Evolutionary conservation across 148 eudicot species (phyloP).

Genomic region (Chenopodium suecicum): DNA sequence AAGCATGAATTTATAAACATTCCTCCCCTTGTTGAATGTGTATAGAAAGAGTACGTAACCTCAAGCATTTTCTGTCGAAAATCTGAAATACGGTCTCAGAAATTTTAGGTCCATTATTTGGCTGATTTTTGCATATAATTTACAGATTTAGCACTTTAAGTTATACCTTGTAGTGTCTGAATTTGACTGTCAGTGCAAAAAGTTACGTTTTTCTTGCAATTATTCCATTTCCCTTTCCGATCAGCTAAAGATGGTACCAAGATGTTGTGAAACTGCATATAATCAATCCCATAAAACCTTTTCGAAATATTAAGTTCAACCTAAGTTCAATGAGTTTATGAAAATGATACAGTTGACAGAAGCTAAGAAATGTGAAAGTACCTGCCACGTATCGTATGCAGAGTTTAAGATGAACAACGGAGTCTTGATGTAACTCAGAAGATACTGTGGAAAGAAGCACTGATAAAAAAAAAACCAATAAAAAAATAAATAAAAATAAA

Average conservation of each 20-base stretch:
- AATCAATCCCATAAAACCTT: background rate
- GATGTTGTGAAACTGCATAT: slow-evolving; percentile 59
- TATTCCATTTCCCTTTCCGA: slow-evolving; percentile 57
- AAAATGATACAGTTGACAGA: background rate
- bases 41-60: slow-evolving; percentile 50
- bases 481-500: background rate
- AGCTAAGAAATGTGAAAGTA: slow-evolving; percentile 23
- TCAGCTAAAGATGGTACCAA: slow-evolving; percentile 88
- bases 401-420: slow-evolving; percentile 84
- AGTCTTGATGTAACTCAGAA: slow-evolving; percentile 57
- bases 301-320: background rate
- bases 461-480: slow-evolving; percentile 26
- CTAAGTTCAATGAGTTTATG: background rate
- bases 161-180: slow-evolving; percentile 64
- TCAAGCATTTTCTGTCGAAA: slow-evolving; percentile 66
- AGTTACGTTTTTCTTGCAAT: slow-evolving; percentile 57
- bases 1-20: slow-evolving; percentile 91
- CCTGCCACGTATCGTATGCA: slow-evolving; percentile 93
- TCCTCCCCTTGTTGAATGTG: slow-evolving; percentile 62
- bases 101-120: background rate
- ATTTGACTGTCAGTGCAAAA: slow-evolving; percentile 56
- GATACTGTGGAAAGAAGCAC: slow-evolving; percentile 93
- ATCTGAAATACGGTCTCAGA: slow-evolving; percentile 34
- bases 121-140: background rate
- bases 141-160: too few species aligned